These are phyloP conservation scores for Cercospora sojina DNA, from an alignment of 2,329 filamentous ascomycete genomes.

Conservation along the genomic window DNA sequence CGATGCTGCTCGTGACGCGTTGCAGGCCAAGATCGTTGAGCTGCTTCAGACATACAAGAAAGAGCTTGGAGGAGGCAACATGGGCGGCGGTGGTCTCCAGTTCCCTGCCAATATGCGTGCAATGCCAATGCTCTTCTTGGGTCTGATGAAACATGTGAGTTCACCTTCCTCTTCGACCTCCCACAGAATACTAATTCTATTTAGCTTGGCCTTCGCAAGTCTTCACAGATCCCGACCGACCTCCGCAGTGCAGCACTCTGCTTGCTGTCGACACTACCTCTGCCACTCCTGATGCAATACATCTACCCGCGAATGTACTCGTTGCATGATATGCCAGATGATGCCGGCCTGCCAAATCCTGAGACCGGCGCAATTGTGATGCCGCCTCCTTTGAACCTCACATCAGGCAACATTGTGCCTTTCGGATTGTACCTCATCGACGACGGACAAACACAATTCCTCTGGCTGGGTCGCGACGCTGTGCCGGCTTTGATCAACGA, in stretches of 20 bases:
- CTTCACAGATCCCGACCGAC: constrained; percentile 89
- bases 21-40: constrained; percentile 89
- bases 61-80: constrained; percentile 91
- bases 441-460: constrained; percentile 94
- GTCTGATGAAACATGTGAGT: constrained; percentile 89
- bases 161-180: background rate
- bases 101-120: constrained; percentile 90
- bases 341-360: constrained; percentile 79
- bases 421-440: constrained; percentile 96
- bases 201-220: constrained; percentile 77
- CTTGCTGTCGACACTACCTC: constrained; percentile 86
- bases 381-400: constrained; percentile 79
- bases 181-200: constrained; percentile 30
- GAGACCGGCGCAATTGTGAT: constrained; percentile 86
- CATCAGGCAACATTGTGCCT: constrained; percentile 80
- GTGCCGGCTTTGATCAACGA: constrained; percentile 85
- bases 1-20: constrained; percentile 83
- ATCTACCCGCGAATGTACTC: constrained; percentile 70
- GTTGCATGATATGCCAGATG: constrained; percentile 93
- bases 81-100: constrained; percentile 86
- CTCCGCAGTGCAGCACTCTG: constrained; percentile 90
- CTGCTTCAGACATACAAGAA: constrained; percentile 94
- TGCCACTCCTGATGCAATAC: constrained; percentile 88
- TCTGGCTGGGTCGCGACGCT: constrained; percentile 92
- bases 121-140: constrained; percentile 85